Evolutionary conservation across 768 basidiomycete species (phyloP).

Genomic region (Mycena kentingensis): DNA sequence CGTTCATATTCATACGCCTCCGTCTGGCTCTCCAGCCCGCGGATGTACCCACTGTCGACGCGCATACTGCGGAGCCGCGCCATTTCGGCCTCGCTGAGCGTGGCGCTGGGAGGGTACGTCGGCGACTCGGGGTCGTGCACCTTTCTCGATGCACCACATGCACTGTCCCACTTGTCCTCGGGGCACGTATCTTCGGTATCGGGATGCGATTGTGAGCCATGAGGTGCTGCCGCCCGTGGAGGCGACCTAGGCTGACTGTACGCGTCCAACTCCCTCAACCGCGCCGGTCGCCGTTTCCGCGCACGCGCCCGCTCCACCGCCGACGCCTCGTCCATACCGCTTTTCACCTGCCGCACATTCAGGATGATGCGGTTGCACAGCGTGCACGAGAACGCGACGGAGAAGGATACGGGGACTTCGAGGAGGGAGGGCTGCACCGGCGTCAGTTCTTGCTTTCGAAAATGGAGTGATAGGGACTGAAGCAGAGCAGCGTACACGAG

Average conservation of each 20-base stretch:
- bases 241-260: too few relatives aligned
- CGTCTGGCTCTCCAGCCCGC: background rate
- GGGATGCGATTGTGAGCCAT: background rate
- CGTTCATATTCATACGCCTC: background rate
- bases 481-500: constrained; percentile 31
- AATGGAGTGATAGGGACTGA: constrained; percentile 4
- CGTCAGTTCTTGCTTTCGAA: background rate
- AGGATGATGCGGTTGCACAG: constrained; percentile 58
- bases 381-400: constrained; percentile 59
- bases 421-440: constrained; percentile 37
- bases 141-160: constrained; percentile 1
- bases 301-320: constrained; percentile 8
- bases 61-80: constrained; percentile 36
- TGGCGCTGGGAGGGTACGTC: constrained; percentile 5
- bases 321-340: constrained; percentile 23
- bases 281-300: background rate
- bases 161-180: background rate
- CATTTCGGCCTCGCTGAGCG: constrained; percentile 36
- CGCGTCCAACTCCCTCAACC: background rate
- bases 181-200: constrained; percentile 1
- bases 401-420: constrained; percentile 60
- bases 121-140: background rate
- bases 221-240: too few relatives aligned
- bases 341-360: constrained; percentile 50
- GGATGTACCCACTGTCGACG: constrained; percentile 18